Evolutionary conservation across 2,329 filamentous ascomycete genomes (phyloP).

Genomic region (Calonectria hongkongensis): DNA sequence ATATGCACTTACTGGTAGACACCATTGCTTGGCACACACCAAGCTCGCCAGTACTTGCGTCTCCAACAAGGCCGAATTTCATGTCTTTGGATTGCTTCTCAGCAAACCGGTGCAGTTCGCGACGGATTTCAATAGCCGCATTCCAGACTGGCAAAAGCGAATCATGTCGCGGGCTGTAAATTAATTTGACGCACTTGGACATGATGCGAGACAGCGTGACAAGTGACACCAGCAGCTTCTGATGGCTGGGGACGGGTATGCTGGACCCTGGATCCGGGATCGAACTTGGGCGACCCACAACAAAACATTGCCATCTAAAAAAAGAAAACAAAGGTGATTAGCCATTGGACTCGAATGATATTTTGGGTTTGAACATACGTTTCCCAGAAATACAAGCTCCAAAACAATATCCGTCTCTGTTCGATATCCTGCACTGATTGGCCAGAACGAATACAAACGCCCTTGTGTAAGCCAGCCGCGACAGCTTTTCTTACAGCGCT

Average conservation of each 20-base stretch:
- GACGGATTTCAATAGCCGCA: constrained; percentile 57
- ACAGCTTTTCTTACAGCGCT: constrained; percentile 64
- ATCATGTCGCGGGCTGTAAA: constrained; percentile 64
- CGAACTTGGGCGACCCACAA: constrained; percentile 63
- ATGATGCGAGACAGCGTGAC: constrained; percentile 62
- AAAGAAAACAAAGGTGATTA: neutral
- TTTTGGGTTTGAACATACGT: constrained; percentile 56
- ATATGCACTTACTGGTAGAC: constrained; percentile 59
- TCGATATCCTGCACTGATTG: constrained; percentile 59
- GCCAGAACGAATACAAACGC: constrained; percentile 56
- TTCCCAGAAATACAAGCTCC: constrained; percentile 65
- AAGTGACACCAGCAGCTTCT: constrained; percentile 62
- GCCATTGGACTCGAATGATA: neutral
- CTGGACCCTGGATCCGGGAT: constrained; percentile 60
- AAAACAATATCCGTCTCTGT: constrained; percentile 60
- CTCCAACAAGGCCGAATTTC: constrained; percentile 59
- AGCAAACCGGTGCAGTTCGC: constrained; percentile 56
- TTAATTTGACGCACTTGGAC: constrained; percentile 62
- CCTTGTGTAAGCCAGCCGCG: constrained; percentile 66
- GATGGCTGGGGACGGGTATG: constrained; percentile 59
- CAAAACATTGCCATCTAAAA: constrained; percentile 65
- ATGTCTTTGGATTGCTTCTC: constrained; percentile 56
- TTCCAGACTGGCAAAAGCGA: constrained; percentile 58
- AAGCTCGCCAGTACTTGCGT: constrained; percentile 59
- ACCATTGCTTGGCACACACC: constrained; percentile 64